Percentiles rank a stretch among this genome's conserved stretches.
These are phyloP conservation scores for Stemphylium beticola DNA, from an alignment of 2,329 filamentous ascomycete genomes.

Conservation along the genomic window DNA sequence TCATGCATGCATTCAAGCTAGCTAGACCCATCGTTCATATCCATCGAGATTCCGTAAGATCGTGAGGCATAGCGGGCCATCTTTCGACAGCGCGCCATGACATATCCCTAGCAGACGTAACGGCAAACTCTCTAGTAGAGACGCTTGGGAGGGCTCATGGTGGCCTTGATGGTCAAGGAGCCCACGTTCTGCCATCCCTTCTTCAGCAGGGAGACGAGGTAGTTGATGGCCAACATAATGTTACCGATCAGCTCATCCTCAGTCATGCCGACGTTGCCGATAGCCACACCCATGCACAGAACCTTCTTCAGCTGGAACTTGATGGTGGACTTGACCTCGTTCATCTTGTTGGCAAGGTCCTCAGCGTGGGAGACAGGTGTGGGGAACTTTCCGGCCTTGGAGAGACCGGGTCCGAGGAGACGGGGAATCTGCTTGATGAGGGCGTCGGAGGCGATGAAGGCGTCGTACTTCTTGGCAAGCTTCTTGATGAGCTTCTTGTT, in stretches of 20 bases:
- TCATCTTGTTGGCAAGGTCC: conserved; percentile 93
- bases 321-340: conserved; percentile 99
- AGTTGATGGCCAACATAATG: conserved; percentile 99
- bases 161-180: conserved; percentile 99
- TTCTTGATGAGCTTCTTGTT: conserved; percentile 99
- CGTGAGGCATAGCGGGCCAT: conserved; percentile 22
- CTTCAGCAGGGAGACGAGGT: conserved; percentile 98
- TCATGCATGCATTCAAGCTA: conserved; percentile 43
- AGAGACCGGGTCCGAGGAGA: conserved; percentile 78
- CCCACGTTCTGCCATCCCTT: conserved; percentile 99
- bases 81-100: conserved; percentile 24
- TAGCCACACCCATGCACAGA: conserved; percentile 98
- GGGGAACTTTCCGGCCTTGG: conserved; percentile 96
- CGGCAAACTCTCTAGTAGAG: conserved; percentile 74
- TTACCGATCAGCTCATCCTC: conserved; percentile 95
- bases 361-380: conserved; percentile 97
- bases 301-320: conserved; percentile 99
- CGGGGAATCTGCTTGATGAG: conserved; percentile 99
- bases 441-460: conserved; percentile 95
- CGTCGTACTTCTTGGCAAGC: conserved; percentile 99
- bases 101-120: conserved; percentile 23
- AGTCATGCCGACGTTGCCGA: conserved; percentile 98
- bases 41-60: conserved; percentile 29
- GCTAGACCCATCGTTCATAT: conserved; percentile 33
- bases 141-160: conserved; percentile 98